These are phyloP conservation scores for Fusarium beomiforme DNA, from an alignment of 2,329 filamentous ascomycete genomes.

Conservation along the genomic window DNA sequence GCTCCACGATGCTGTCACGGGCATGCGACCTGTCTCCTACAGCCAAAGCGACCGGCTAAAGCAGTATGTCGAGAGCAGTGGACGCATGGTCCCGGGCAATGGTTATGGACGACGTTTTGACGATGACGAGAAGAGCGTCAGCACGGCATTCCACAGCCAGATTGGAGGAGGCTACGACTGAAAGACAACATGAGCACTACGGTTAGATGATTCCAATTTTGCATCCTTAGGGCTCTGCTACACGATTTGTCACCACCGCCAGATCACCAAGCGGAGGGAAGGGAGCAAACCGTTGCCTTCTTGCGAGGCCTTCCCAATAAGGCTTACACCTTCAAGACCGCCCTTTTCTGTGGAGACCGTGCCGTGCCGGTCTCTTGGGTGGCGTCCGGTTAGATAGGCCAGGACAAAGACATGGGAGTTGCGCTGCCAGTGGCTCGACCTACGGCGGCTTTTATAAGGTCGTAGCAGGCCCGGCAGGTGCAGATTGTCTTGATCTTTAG, in stretches of 20 bases:
- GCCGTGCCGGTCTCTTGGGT: constrained; percentile 37
- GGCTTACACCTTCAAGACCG: constrained; percentile 34
- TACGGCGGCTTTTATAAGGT: constrained; percentile 31
- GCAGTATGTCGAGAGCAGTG: constrained; percentile 90
- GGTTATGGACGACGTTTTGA: constrained; percentile 79
- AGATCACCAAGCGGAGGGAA: constrained; percentile 34
- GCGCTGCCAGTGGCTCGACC: constrained; percentile 34
- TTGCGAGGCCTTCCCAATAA: constrained; percentile 38
- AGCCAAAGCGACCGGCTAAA: constrained; percentile 82
- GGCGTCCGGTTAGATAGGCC: constrained; percentile 28
- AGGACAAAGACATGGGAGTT: constrained; percentile 35
- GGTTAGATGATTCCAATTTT: constrained; percentile 45
- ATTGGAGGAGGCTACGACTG: constrained; percentile 73
- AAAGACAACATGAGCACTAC: constrained; percentile 45
- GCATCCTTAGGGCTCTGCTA: constrained; percentile 42
- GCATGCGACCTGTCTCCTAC: constrained; percentile 65
- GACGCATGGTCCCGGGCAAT: constrained; percentile 73
- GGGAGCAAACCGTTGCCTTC: constrained; percentile 32
- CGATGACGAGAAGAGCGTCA: constrained; percentile 95
- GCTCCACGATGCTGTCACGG: constrained; percentile 79
- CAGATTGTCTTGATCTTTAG: constrained; percentile 45
- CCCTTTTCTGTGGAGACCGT: constrained; percentile 32
- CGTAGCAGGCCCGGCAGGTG: constrained; percentile 39
- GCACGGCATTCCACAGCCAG: constrained; percentile 96
- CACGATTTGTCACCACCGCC: constrained; percentile 33